Evolutionary conservation across 1,284 basidiomycete genomes (phyloP).

Genomic region (Sutorius eximius): DNA sequence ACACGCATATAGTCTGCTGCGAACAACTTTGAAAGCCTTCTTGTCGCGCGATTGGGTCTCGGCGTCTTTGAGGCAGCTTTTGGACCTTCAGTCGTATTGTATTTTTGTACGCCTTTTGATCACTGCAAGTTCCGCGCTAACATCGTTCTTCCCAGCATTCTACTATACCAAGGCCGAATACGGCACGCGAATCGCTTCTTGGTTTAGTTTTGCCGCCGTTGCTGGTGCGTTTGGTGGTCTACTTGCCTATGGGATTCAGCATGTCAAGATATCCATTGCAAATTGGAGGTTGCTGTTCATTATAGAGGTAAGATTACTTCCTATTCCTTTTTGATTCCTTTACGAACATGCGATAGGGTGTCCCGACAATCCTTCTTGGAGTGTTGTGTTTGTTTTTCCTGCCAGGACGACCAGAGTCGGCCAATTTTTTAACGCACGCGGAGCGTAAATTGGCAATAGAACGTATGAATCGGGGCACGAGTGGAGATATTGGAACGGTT

Average conservation of each 20-base stretch:
- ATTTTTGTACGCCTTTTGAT: constrained; percentile 55
- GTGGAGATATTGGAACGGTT: constrained; percentile 64
- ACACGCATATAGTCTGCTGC: constrained; percentile 48
- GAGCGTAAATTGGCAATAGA: constrained; percentile 74
- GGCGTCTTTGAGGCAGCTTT: constrained; percentile 73
- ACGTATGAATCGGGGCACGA: constrained; percentile 70
- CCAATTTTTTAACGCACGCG: constrained; percentile 64
- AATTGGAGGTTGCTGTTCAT: constrained; percentile 76
- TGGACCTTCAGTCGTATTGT: constrained; percentile 49
- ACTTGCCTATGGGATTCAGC: constrained; percentile 70
- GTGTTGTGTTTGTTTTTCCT: constrained; percentile 64
- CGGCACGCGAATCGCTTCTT: constrained; percentile 71
- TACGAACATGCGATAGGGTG: constrained; percentile 42
- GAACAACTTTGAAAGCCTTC: constrained; percentile 56
- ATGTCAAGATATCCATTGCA: constrained; percentile 48
- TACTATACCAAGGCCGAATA: constrained; percentile 76
- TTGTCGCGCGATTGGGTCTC: constrained; percentile 59
- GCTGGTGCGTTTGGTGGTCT: constrained; percentile 78
- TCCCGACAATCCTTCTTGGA: constrained; percentile 70
- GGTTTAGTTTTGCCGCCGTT: constrained; percentile 79
- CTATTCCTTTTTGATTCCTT: neutral
- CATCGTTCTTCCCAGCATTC: constrained; percentile 41
- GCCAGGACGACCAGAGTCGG: constrained; percentile 78
- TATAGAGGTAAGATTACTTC: constrained; percentile 56
- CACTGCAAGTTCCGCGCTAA: neutral